Conservation (phyloP, 306 rosid species). For the Cyamopsis tetragonoloba region DNA sequence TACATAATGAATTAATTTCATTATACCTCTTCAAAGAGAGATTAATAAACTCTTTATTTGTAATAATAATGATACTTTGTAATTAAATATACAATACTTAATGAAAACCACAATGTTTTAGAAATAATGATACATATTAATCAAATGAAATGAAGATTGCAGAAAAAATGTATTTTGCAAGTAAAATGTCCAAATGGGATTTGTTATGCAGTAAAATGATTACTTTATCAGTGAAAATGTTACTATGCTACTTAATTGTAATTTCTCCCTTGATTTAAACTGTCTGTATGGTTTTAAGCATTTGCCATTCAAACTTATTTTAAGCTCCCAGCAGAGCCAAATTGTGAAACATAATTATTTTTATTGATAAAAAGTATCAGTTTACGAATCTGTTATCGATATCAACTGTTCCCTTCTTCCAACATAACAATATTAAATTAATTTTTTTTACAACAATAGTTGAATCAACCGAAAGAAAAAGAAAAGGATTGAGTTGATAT, state of each 20-base stretch:
- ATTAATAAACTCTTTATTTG: too few species aligned
- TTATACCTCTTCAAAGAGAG: too few species aligned
- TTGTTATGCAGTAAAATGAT: not conserved
- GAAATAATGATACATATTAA: too few species aligned
- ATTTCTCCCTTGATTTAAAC: not conserved
- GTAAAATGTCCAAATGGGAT: not conserved
- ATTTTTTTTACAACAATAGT: too few species aligned
- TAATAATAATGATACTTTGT: too few species aligned
- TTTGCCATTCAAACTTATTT: slow-evolving; percentile 5
- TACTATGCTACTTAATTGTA: too few species aligned
- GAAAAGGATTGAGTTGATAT: slow-evolving; percentile 2
- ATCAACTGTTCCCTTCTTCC: not conserved
- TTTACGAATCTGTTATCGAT: not conserved
- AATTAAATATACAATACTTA: too few species aligned
- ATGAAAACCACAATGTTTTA: too few species aligned
- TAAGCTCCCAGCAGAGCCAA: not conserved
- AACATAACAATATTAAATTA: not conserved
- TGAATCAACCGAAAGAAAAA: too few species aligned
- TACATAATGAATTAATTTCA: too few species aligned
- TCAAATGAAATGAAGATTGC: slow-evolving; percentile 3
- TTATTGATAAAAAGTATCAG: not conserved
- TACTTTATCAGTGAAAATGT: not conserved
- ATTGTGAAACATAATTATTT: too few species aligned
- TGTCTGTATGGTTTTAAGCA: not conserved
- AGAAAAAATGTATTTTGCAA: not conserved